These are phyloP conservation scores for Podospora sp. DNA, from an alignment of 495 filamentous ascomycete species.

Conservation along the genomic window DNA sequence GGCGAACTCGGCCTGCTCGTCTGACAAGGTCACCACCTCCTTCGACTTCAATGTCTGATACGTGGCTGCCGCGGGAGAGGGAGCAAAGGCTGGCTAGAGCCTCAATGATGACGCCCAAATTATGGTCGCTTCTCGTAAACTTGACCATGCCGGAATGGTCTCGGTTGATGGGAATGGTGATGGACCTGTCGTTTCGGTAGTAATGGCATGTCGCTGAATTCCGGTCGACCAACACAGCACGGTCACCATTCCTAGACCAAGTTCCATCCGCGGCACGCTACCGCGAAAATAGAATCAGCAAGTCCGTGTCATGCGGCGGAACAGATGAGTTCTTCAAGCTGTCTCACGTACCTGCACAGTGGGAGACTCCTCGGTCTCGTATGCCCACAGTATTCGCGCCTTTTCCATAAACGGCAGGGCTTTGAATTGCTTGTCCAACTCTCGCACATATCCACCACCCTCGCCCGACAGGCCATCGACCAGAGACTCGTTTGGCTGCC, in stretches of 20 bases:
- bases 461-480: slow-evolving; percentile 13
- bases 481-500: slow-evolving; percentile 10
- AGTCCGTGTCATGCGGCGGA: no score
- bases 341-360: background rate
- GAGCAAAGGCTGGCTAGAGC: background rate
- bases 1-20: no score
- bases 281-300: background rate
- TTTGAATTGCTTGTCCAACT: background rate
- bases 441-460: background rate
- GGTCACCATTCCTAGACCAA: background rate
- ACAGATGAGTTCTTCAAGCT: no score
- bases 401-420: background rate
- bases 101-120: background rate
- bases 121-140: background rate
- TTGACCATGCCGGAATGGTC: slow-evolving; percentile 24
- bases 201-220: slow-evolving; percentile 8
- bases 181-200: background rate
- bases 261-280: background rate
- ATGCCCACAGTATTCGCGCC: slow-evolving; percentile 21
- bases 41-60: no score
- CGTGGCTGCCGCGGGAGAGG: no score
- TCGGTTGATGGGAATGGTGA: slow-evolving; percentile 17
- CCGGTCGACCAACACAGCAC: background rate
- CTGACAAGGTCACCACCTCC: no score
- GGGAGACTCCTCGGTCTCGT: slow-evolving; percentile 25